phyloP scores from a whole-genome alignment of 768 basidiomycete genomes.

The Mycena latifolia region DNA sequence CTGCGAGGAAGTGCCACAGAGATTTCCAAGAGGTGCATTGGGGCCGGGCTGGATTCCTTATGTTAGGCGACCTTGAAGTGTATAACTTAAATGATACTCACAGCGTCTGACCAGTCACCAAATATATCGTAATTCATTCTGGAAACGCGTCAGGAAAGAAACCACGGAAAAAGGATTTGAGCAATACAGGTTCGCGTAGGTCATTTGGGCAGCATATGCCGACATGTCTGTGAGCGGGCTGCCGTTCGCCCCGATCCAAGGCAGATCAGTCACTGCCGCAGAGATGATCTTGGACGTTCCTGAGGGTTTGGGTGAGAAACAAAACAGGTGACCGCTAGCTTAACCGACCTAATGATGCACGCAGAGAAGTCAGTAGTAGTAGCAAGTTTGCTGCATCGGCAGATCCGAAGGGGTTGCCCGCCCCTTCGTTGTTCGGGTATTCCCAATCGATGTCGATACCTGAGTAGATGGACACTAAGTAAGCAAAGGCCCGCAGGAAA shows the following conservation, averaged over 20 bases:
- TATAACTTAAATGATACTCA: neutral
- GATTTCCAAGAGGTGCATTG: conserved; percentile 78
- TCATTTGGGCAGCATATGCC: conserved; percentile 72
- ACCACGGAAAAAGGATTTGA: neutral
- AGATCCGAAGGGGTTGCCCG: conserved; percentile 70
- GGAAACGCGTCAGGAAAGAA: neutral
- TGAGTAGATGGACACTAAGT: neutral
- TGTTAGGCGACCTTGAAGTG: too few species aligned
- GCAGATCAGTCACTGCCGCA: conserved; percentile 75
- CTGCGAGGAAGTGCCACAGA: conserved; percentile 69
- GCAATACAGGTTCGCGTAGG: conserved; percentile 68
- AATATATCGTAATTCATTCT: neutral
- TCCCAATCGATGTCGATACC: conserved; percentile 76
- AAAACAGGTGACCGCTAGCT: neutral
- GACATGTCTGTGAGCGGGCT: conserved; percentile 73
- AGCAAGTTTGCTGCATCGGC: conserved; percentile 76
- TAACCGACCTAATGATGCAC: conserved; percentile 57
- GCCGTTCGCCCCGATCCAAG: conserved; percentile 76
- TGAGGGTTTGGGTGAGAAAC: conserved; percentile 33
- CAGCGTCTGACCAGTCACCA: conserved; percentile 25
- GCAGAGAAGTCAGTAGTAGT: conserved; percentile 67
- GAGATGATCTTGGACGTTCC: conserved; percentile 72
- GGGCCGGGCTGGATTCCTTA: conserved; percentile 67
- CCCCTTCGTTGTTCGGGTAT: conserved; percentile 76
- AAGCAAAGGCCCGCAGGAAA: neutral